phyloP scores from a whole-genome alignment of 2,329 filamentous ascomycete species.

The Xylaria hypoxylon region DNA sequence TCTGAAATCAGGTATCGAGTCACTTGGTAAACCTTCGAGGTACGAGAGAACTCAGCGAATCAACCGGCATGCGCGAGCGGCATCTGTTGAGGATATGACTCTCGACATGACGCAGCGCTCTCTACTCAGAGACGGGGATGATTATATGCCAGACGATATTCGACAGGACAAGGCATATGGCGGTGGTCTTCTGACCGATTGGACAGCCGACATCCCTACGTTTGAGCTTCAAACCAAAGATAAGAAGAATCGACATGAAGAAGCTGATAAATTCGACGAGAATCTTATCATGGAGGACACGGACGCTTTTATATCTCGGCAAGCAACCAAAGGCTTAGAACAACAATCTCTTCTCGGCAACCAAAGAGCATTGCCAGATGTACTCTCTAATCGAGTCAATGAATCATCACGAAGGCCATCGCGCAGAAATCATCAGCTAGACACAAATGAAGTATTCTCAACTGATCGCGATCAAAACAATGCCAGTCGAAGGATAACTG shows the following conservation, averaged over 20 bases:
- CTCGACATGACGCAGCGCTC: conserved; percentile 47
- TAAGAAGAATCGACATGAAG: conserved; percentile 41
- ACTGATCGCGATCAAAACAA: conserved; percentile 24
- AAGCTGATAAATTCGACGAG: conserved; percentile 37
- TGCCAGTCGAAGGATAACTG: conserved; percentile 22
- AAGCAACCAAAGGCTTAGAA: conserved; percentile 20
- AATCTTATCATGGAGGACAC: conserved; percentile 38
- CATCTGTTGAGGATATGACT: conserved; percentile 46
- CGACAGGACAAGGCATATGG: conserved; percentile 17
- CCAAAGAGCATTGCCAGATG: conserved; percentile 42
- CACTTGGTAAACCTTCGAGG: conserved; percentile 43
- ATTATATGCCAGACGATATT: conserved; percentile 13
- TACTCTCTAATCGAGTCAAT: conserved; percentile 45
- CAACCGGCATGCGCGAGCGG: conserved; percentile 39
- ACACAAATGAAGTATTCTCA: conserved; percentile 9
- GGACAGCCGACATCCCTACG: conserved; percentile 50
- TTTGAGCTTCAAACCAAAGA: conserved; percentile 46
- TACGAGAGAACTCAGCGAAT: conserved; percentile 37
- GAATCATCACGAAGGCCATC: conserved; percentile 35
- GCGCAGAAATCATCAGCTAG: conserved; percentile 10
- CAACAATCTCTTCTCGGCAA: conserved; percentile 30
- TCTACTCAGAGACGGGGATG: conserved; percentile 38
- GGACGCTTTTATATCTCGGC: conserved; percentile 25
- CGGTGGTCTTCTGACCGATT: conserved; percentile 39
- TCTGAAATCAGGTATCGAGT: conserved; percentile 46